phyloP scores from a whole-genome alignment of 306 rosid species.

The Acmispon strigosus region DNA sequence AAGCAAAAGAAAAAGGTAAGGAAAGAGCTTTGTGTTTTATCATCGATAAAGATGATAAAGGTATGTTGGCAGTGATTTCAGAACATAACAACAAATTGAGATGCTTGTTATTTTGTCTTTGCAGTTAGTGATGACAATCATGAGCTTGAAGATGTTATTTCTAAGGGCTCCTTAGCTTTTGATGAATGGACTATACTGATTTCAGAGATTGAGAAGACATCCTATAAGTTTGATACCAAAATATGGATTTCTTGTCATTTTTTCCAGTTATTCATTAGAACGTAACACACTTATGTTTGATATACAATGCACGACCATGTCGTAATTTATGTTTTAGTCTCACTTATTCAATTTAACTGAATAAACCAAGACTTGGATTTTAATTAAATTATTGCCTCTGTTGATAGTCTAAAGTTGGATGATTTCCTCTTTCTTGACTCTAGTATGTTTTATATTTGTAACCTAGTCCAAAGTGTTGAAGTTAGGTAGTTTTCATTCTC shows the following conservation, averaged over 20 bases:
- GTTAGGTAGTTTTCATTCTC: no score
- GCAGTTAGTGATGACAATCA: slow-evolving; percentile 48
- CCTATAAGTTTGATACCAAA: slow-evolving; percentile 43
- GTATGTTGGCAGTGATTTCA: background rate
- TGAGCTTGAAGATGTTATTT: slow-evolving; percentile 32
- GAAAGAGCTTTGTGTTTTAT: background rate
- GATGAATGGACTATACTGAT: slow-evolving; percentile 65
- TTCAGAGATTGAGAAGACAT: slow-evolving; percentile 44
- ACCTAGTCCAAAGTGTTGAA: no score
- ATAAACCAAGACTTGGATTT: background rate
- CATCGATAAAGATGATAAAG: background rate
- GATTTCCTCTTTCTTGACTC: background rate
- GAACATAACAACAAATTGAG: background rate
- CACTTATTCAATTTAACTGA: background rate
- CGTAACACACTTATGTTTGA: background rate
- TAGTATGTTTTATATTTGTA: background rate
- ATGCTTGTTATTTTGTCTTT: slow-evolving; percentile 6
- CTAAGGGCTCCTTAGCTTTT: slow-evolving; percentile 44
- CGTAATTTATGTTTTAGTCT: background rate
- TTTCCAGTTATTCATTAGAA: background rate
- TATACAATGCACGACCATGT: background rate
- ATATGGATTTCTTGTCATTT: background rate
- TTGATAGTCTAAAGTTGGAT: background rate
- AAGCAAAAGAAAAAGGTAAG: background rate
- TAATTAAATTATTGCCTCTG: background rate